Base-by-base conservation (phyloP, 306 rosid genomes). In the Lathyrus sativus region DNA sequence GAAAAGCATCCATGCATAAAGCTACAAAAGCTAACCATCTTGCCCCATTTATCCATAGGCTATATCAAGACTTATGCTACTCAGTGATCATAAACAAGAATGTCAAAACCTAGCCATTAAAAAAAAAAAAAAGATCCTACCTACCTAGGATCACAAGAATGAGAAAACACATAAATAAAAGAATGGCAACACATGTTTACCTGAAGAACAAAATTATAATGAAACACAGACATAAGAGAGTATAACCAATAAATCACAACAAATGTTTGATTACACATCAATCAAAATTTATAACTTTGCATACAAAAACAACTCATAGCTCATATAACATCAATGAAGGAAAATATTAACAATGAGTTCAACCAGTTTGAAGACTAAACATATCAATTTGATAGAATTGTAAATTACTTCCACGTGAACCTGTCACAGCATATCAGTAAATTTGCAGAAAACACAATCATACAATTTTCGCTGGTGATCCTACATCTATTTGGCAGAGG, bases 1-100 rank as follows among this genome's bases (percentile, higher is more conserved):
- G 45, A 57, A 39, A 54, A 67, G 37, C 7, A 61, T 37, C 24
- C 65, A 67, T 46, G 15, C 35, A 46, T 33, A 67, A 14, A 53
- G 39, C 66, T 50, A 33, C 56, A 51, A 76, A 58, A 62, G 51
- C n/a, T 38, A 43, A 41, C 45, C 44, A 53, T 44, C 46, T 41
- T 58, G 41, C 17, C 60, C 39, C 63, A 12, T 35, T 65, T 44
- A 64, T 33, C 29, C 13, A 26, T 14, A 39, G 3, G 29, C 24
- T 38, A 19, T 24, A 17, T 66, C 18, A 28, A 39, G 28, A 13
- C 24, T 14, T 70, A 35, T 46, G 57, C 13, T 46, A 56, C 68
- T 51, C 6, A 24, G 17, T 39, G 14, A 71, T 15, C 72, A 55
- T 14, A 13, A 12, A 42, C 26, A 22, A 63, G 39, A 44, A 38